Evolutionary conservation across 2,329 filamentous ascomycete species (phyloP), one percentile per base, ranked within the genome.

Genomic region (Incumbomyces lentus): DNA sequence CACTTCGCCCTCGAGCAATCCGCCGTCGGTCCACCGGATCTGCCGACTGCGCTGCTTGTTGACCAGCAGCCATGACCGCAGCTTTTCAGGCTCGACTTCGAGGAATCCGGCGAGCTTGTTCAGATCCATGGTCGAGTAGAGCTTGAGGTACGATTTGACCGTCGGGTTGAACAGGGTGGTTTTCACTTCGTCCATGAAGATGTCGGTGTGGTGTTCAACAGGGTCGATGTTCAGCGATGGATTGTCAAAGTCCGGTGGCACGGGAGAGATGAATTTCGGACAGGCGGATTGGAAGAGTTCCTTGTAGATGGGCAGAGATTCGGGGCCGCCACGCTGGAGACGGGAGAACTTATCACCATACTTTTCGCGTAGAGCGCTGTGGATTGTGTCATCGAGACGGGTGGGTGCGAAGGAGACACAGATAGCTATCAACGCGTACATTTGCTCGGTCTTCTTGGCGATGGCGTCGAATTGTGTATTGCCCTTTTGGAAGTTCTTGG

Each of bases 401-500:
- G 90, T 96, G 49, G 92, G 92, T 71, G 95, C 86, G 78, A 98
- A 94, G 55, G 92, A 89, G 48, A 96, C 89, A 69, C 92, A 98
- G 72, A 98, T 96, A 68, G 92, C 90, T 60, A 98, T 93, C 58
- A 98, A 79, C 33, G 92, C 92, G 68, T 95, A 95, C 90, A 98
- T 96, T 76, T 98, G 92, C 69, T 98, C 92, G 69, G 95, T 96
- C 82, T 96, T 96, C 84, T 98, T 98, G 62, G 86, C 89, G 69
- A 96, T 95, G 54, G 87, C 93, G 69, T 98, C 92, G 73, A 95
- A 96, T 85, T 22, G 86, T 60, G 68, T 68, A 57, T 65, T 84
- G 67, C 89, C 94, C 82, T 96, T 98, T 73, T 98, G 92, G 81
- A 96, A 96, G 78, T 96, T 96, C 85, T 98, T 98, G 64, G 92